Evolutionary conservation across 495 filamentous ascomycete genomes (phyloP), one percentile per base, ranked within the genome.

Genomic region (Penicillium herquei): DNA sequence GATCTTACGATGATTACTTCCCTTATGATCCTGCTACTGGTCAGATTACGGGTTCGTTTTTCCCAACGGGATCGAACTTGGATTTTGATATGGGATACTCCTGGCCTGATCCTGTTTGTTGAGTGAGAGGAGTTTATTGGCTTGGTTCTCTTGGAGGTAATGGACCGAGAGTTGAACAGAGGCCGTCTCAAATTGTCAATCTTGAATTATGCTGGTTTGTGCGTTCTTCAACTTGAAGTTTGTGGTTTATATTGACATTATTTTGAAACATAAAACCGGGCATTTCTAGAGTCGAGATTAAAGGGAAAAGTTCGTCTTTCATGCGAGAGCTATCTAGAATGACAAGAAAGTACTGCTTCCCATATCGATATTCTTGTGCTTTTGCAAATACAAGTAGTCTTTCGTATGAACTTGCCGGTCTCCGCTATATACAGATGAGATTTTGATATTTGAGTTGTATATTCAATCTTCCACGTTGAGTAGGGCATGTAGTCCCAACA

Each of bases 41-140:
- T 13, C 73, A 76, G 43, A 67, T 76, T 1, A 75, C 70, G 1
- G 71, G 70, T 8, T 75, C 73, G 6, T 75, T 76, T 45, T 76
- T 76, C 57, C 73, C 70, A 18, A 41, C 55, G 3, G 64, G 56
- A 16, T 43, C 61, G 3, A 70, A 68, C 26, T n/a, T 76, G 43
- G 69, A 73, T 39, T 47, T 74, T 49, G 71, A 71, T 16, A 49
- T 73, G 54, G 67, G 59, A 0, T 72, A 70, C 57, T 60, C 68
- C 49, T 72, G 66, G 68, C 63, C 64, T 39, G 70, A 70, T 51
- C 57, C 70, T 14, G 57, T 72, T 3, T 71, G 60, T 40, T 71
- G 37, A 70, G 34, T 7, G n/a, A 9, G 3, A 10, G 9, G 7
- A 13, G 9, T 9, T 9, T 37, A 37, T 37, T 37, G 21, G 21